Evolutionary conservation across 2,329 filamentous ascomycete genomes (phyloP), one percentile per base, ranked within the genome.

Genomic region (Hypoxylon sp.): DNA sequence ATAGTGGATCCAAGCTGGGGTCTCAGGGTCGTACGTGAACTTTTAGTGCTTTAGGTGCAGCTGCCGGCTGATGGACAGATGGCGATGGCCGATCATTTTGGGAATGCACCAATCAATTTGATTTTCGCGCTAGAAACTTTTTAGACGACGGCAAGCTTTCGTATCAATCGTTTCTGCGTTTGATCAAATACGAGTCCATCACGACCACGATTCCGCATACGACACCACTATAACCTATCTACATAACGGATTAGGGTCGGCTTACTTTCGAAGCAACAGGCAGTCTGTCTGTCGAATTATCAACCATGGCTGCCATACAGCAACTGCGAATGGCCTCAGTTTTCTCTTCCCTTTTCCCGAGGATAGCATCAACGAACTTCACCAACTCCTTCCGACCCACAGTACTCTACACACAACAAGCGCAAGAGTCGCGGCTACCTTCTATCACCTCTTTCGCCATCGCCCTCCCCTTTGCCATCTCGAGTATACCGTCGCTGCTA

Each of bases 401-500:
- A 5, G 71, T 72, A 1, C 57, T 79, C 34, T 77, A 74, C 44
- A 73, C 75, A 34, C 72, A 75, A 44, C 75, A 77, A 55, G 52
- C 52, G 38, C 62, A 48, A 46, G 52, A 61, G 34, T 54, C 59
- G 15, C 75, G 25, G 65, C 75, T 57, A 72, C 78, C 41, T 72
- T 80, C 63, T 71, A 63, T 85, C 51, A 78, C 78, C 50, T 79
- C 77, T 59, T 70, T 84, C 21, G 75, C 81, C 11, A 75, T 87
- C 53, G 75, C 83, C 5, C 71, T 88, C 27, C 84, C 88, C 16
- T 76, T 81, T 8, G 73, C 77, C 27, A 76, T 90, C 59, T 79
- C 84, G 61, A 83, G 77, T 38, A 77, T 92, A 41, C 86, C 89
- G 4, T 81, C 81, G 4, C 68, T 91, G n/a, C 74, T 96, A 15